Conservation (phyloP, 768 basidiomycete genomes). For the Hygrophoropsis aurantiaca region DNA sequence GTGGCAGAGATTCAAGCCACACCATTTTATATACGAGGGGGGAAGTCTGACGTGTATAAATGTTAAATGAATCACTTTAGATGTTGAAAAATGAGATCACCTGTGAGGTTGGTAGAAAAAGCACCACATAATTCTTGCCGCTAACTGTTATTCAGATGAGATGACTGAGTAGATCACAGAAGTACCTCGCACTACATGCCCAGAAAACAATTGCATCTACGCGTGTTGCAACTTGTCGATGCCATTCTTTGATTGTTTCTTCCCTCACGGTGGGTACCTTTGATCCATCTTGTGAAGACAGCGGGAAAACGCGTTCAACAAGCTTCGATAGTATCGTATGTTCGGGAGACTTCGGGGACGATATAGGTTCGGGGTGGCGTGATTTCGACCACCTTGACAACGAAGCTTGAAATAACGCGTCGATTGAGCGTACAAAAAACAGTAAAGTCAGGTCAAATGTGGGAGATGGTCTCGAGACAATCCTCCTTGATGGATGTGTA, state of each 20-base stretch:
- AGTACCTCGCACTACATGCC: constrained; percentile 74
- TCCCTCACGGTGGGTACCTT: constrained; percentile 24
- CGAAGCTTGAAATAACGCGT: constrained; percentile 54
- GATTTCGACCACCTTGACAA: constrained; percentile 33
- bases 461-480: constrained; percentile 39
- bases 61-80: constrained; percentile 3
- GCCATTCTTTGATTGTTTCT: constrained; percentile 25
- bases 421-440: constrained; percentile 67
- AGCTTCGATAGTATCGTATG: too few species aligned
- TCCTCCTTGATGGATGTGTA: constrained; percentile 24
- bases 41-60: constrained; percentile 32
- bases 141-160: too few species aligned
- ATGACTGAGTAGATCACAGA: constrained; percentile 3
- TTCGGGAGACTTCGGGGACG: constrained; percentile 1
- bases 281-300: too few species aligned
- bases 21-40: constrained; percentile 61
- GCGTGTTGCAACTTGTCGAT: constrained; percentile 39
- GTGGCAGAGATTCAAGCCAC: constrained; percentile 1
- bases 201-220: constrained; percentile 75
- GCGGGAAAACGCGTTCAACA: too few species aligned
- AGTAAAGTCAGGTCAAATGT: constrained; percentile 71
- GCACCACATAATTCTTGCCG: constrained; percentile 91
- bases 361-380: neutral
- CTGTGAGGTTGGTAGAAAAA: constrained; percentile 77
- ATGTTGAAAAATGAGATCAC: constrained; percentile 32